Evolutionary conservation across 257 asterid genomes (phyloP), one percentile per base, ranked within the genome.

Genomic region (Gentiana dahurica): DNA sequence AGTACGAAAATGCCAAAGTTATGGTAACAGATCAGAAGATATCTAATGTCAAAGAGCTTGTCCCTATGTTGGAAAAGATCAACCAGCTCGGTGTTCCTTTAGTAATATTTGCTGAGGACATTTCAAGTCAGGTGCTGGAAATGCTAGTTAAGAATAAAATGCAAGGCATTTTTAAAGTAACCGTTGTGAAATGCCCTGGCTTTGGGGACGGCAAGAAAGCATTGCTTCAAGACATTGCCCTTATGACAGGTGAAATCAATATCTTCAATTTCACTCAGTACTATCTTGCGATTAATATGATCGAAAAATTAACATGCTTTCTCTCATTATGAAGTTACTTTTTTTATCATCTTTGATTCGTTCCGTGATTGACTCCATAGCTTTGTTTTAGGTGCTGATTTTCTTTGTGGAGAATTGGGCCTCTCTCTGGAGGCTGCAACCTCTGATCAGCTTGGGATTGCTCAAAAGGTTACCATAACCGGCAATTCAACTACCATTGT

Each of bases 371-470:
- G 64, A 13, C 55, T 12, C 46, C 56, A 33, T 45, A 46, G 35
- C 35, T 51, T 60, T 60, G 43, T 58, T 70, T 41, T 72, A 92
- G 99, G 99, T 63, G 95, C 94, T 76, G 99, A 92, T 84, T 92
- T 88, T 80, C 77, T 92, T 59, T 81, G 79, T 68, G 97, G 95
- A 70, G 97, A 83, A 58, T 70, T 88, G 70, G 97, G 97, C 59
- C 68, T 85, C 74, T 71, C 78, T 57, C 91, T 92, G 68, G 88
- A 78, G 46, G 62, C 68, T 63, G 86, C 85, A 62, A 85, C 99
- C 43, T 92, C 97, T 41, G 99, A 92, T 78, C 99, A 92, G 87
- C 99, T 92, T 68, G 99, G 97, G 53, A 80, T 92, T 75, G 97
- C 95, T 48, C 87, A 62, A 66, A 86, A 81, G 77, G 78, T 89